Percentiles rank a stretch among this genome's conserved stretches.
Evolutionary conservation across 2,329 filamentous ascomycete species (phyloP).

Genomic region (Zymoseptoria crescenta): DNA sequence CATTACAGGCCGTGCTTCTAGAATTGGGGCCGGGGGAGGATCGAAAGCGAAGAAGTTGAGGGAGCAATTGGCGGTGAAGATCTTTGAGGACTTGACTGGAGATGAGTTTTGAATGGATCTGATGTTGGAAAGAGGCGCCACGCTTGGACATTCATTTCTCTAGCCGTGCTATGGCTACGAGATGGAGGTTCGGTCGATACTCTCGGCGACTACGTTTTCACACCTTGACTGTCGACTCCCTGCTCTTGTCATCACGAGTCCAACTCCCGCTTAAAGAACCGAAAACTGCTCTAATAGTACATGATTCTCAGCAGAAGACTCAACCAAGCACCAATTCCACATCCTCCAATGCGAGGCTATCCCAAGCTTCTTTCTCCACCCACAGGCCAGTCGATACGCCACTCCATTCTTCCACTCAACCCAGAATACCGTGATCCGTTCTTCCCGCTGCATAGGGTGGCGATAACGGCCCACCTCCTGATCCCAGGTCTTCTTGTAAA

Average conservation of each 20-base stretch:
- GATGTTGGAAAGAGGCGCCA: not conserved
- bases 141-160: not conserved
- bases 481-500: not conserved
- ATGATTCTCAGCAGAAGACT: not conserved
- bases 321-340: not conserved
- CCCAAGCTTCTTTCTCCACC: not conserved
- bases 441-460: not conserved
- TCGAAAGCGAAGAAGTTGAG: constrained; percentile 13
- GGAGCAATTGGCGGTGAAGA: constrained; percentile 24
- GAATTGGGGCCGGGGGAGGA: constrained; percentile 2
- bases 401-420: not conserved
- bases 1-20: not conserved
- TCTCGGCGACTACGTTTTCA: no score
- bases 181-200: no score
- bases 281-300: no score
- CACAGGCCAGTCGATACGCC: not conserved
- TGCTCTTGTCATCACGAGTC: no score
- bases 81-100: constrained; percentile 24
- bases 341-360: not conserved
- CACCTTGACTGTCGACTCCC: no score
- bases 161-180: not conserved
- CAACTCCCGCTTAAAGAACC: no score
- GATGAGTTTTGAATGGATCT: constrained; percentile 13
- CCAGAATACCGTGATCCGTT: not conserved
- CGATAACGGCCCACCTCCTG: not conserved